Evolutionary conservation across 228 moss, liverwort and hornwort genomes (phyloP), one percentile per base, ranked within the genome.

Genomic region (Sphagnum magellanicum): DNA sequence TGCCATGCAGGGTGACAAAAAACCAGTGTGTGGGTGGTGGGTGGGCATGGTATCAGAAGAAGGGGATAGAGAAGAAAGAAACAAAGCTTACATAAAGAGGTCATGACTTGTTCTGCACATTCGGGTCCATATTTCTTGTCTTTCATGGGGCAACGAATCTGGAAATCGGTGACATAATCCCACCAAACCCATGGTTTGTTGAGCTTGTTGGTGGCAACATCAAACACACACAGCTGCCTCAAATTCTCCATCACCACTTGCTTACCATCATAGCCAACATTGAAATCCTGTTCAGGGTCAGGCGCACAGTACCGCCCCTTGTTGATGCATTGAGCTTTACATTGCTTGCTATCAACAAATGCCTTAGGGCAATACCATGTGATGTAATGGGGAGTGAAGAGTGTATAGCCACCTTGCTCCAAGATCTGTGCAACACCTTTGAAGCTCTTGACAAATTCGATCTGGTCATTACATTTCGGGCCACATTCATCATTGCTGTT

Each of bases 251-350:
- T 71, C 6, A 93, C 93, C 66, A 93, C 93, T 61, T 93, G 81
- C 75, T 90, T 90, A 53, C 93, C 93, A 14, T 93, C 90, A 61
- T 93, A 93, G 5, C 93, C 93, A 6, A 14, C 17, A 0, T 67
- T 73, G 53, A 90, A 90, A 70, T 97, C 87, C 74, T 91, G 88
- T 67, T 97, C 96, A 6, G 96, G 96, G 55, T 97, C 96, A 0
- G 96, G 96, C 1, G 96, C 89, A 79, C 96, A 97, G 72, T 97
- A 97, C 60, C 96, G 87, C 15, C 96, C 96, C 5, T 91, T 83
- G 80, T 97, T 89, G 53, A 97, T 88, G 51, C 96, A 97, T 83
- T 97, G 89, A 16, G 96, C 88, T 61, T 83, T 86, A 79, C 96
- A 97, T 62, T 97, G 92, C 73, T 82, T 87, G 74, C 86, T 83